Conservation (phyloP, 176 grass and related monocot genomes). For the Oryza officinalis region DNA sequence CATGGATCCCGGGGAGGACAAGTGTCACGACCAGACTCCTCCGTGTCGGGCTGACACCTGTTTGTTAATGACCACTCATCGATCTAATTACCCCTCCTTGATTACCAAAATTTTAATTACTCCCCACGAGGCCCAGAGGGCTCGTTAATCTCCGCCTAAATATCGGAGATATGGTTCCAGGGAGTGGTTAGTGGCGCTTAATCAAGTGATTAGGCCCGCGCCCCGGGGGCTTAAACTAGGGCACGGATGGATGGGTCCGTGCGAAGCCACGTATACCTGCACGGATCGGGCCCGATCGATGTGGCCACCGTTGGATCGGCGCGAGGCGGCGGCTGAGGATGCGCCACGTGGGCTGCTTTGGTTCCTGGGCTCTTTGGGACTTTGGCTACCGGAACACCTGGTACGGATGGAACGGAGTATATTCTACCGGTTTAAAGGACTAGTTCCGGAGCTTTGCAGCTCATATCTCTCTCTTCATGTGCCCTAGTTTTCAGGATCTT, state of each 20-base stretch:
- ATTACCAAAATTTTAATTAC: background rate
- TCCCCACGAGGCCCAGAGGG: background rate
- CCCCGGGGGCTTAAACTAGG: background rate
- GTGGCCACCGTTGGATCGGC: background rate
- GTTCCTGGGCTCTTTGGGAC: background rate
- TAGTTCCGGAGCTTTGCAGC: too few relatives aligned
- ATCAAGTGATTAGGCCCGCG: background rate
- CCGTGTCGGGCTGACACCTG: conserved; percentile 49
- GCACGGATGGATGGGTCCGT: conserved; percentile 15
- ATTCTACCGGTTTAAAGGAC: background rate
- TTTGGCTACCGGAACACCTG: conserved; percentile 28
- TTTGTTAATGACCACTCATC: conserved; percentile 29
- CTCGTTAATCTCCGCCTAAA: background rate
- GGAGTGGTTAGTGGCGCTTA: background rate
- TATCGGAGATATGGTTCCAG: background rate
- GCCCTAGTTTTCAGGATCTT: too few relatives aligned
- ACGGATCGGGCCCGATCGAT: background rate
- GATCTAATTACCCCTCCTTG: background rate
- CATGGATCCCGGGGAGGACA: conserved; percentile 6
- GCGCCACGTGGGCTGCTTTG: conserved; percentile 25
- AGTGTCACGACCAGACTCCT: conserved; percentile 56
- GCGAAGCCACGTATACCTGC: conserved; percentile 27
- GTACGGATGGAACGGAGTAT: background rate
- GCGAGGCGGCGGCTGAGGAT: background rate
- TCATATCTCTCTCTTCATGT: too few relatives aligned